These are phyloP conservation scores for Nemania sp. DNA, from an alignment of 2,329 filamentous ascomycete genomes.

Conservation along the genomic window DNA sequence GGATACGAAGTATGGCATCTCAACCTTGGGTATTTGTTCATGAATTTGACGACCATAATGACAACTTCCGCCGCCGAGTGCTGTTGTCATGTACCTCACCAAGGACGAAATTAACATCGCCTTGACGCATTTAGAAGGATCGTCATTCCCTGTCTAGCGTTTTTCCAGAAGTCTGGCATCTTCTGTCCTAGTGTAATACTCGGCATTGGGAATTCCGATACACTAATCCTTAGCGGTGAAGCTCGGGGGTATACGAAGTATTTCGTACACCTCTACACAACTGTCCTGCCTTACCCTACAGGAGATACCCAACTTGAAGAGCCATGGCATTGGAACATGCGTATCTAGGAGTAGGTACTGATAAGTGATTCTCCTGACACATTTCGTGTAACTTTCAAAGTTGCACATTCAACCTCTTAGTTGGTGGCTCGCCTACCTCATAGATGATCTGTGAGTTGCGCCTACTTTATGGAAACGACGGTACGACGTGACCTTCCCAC, in stretches of 20 bases:
- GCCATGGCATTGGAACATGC: too few species aligned
- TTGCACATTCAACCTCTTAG: background rate
- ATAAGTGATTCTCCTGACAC: too few species aligned
- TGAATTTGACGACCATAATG: too few species aligned
- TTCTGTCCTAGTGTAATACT: conserved; percentile 1
- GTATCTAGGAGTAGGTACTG: too few species aligned
- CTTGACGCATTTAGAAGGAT: conserved; percentile 5
- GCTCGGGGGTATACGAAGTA: background rate
- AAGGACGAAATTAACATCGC: background rate
- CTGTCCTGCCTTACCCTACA: too few species aligned
- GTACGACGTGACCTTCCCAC: background rate
- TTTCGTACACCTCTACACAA: too few species aligned
- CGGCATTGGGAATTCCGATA: background rate
- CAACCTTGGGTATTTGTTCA: too few species aligned
- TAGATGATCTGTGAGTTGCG: background rate
- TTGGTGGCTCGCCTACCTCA: too few species aligned
- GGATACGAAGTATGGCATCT: too few species aligned
- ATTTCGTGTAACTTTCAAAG: background rate
- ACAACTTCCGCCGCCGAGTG: too few species aligned
- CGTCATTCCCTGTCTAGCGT: conserved; percentile 22
- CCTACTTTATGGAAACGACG: background rate
- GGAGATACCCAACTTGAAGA: too few species aligned
- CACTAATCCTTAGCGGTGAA: background rate
- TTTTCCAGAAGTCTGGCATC: conserved; percentile 23
- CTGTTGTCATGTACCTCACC: too few species aligned